Conservation (phyloP, 352 stramenopile genomes). For the Phytophthora niederhauseri region DNA sequence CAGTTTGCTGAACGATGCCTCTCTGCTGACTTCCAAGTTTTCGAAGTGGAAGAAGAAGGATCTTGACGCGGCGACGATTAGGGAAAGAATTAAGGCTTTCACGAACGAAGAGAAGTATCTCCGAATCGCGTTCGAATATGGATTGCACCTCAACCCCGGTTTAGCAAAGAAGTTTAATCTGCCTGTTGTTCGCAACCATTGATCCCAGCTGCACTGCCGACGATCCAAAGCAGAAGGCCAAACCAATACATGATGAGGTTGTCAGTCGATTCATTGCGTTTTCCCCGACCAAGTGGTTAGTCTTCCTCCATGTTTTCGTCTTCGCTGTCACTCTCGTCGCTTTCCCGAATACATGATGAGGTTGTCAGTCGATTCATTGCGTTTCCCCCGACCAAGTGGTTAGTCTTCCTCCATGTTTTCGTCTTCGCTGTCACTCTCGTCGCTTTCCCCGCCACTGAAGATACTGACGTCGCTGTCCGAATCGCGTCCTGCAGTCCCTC, state of each 20-base stretch:
- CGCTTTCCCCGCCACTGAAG: neutral
- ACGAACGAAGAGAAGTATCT: neutral
- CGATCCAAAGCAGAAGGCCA: neutral
- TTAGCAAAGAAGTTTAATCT: neutral
- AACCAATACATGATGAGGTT: neutral
- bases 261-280: neutral
- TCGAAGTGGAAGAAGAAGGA: neutral
- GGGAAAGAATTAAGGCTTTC: neutral
- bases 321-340: neutral
- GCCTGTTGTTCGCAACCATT: neutral
- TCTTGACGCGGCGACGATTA: neutral
- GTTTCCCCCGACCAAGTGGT: neutral
- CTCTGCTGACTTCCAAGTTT: neutral
- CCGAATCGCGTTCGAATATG: neutral
- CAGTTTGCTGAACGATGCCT: neutral
- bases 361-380: neutral
- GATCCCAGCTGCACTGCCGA: neutral
- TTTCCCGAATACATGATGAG: neutral
- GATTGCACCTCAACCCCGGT: neutral
- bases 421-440: neutral
- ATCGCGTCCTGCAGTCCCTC: neutral
- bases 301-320: neutral
- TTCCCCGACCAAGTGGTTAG: neutral
- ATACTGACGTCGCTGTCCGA: constrained; percentile 1
- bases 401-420: neutral